A percentile compares a stretch with the other conserved stretches of the same genome.
Conservation (phyloP, 2,329 filamentous ascomycete species). For the Fusarium buharicum region DNA sequence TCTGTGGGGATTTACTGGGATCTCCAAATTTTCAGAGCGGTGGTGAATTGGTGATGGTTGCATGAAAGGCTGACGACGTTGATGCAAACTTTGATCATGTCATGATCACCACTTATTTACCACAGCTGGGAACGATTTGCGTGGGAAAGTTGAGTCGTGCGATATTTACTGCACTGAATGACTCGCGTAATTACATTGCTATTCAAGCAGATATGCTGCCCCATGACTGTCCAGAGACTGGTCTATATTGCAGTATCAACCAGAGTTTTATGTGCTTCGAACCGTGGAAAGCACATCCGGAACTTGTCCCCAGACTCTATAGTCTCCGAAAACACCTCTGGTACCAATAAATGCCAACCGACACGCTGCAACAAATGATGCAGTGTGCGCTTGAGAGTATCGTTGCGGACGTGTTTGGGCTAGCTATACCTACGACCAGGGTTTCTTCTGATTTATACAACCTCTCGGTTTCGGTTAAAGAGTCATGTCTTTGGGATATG, state of each 20-base stretch:
- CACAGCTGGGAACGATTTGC: slow-evolving; percentile 1
- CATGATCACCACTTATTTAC: slow-evolving; percentile 3
- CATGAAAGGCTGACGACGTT: slow-evolving; percentile 11
- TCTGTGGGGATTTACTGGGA: slow-evolving; percentile 4
- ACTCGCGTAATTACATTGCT: neutral
- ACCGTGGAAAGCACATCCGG: no score
- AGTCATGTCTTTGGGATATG: no score
- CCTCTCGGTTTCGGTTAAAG: no score
- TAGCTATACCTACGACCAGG: no score
- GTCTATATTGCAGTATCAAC: neutral
- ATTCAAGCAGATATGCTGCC: neutral
- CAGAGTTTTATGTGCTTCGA: no score
- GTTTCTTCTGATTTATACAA: no score
- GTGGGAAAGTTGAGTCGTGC: neutral
- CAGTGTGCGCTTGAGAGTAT: no score
- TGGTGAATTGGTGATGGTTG: slow-evolving; percentile 10
- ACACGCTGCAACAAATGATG: no score
- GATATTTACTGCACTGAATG: neutral
- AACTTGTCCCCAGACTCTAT: no score
- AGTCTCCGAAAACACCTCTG: no score
- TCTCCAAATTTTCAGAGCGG: slow-evolving; percentile 10
- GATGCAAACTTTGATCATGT: slow-evolving; percentile 5
- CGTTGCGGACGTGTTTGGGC: no score
- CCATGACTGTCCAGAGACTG: neutral
- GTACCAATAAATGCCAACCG: no score